Evolutionary conservation across 441 rosid genomes (phyloP), one percentile per base, ranked within the genome.

Genomic region (Gossypium davidsonii): DNA sequence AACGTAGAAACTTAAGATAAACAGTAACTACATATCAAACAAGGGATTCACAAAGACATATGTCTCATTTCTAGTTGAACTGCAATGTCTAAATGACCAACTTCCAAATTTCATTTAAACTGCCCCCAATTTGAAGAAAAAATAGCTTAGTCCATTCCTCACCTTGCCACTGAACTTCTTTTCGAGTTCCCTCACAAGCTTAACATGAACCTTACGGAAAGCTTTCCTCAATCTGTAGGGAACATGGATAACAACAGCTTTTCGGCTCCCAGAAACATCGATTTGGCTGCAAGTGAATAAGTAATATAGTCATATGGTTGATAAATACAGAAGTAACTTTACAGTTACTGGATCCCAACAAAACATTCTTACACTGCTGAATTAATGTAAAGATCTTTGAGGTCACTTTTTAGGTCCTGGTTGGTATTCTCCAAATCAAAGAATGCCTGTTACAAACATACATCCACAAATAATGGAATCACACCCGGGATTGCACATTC

Each of bases 141-240:
- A 1, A 6, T 62, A 62, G 51, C 49, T 4, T 14, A 70, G 21
- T 31, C 57, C 15, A 14, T 60, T 18, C 1, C 23, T 70, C 48
- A 87, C 96, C 96, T 90, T 90, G 23, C 96, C 91, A 15, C 93
- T 90, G 84, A 91, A 89, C 77, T 91, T 91, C 87, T 91, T 91
- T 79, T 89, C 91, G 34, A 89, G 87, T 70, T 91, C 96, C 77
- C 96, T 89, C 65, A 91, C 92, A 73, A 91, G 96, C 77, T 88
- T 82, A 8, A 86, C 81, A 77, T 89, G 91, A 76, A 89, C 85
- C 84, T 91, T 91, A 12, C 87, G 69, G 76, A 76, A 91, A 67
- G 91, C 88, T 68, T 88, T 91, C 80, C 94, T 89, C 82, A 91
- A 67, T 76, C 96, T 85, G 82, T 74, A 89, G 14, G 96, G 94